Conservation (phyloP, 2,329 filamentous ascomycete genomes). For the Fusarium domesticum region DNA sequence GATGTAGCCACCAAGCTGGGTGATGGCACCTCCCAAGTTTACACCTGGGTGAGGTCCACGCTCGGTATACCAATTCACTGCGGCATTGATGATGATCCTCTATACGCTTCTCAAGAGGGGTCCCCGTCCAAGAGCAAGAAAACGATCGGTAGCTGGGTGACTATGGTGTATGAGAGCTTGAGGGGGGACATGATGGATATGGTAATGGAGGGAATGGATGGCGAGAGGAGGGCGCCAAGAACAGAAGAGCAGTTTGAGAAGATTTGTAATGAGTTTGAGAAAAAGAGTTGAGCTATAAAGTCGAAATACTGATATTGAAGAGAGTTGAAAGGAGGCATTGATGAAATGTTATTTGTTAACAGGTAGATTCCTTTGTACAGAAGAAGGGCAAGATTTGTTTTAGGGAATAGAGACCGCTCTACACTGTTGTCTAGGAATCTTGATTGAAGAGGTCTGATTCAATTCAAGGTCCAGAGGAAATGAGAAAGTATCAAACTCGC, state of each 20-base stretch:
- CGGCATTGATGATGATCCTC: conserved; percentile 32
- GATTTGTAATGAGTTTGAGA: conserved; percentile 19
- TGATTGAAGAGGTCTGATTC: too few relatives aligned
- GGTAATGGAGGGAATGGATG: conserved; percentile 27
- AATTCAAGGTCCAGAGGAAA: too few relatives aligned
- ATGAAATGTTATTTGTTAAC: too few relatives aligned
- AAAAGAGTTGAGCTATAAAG: conserved; percentile 4
- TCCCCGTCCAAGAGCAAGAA: conserved; percentile 26
- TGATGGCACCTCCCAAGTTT: conserved; percentile 30
- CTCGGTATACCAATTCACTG: conserved; percentile 31
- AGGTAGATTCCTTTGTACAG: too few relatives aligned
- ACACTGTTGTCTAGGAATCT: too few relatives aligned
- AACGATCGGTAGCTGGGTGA: conserved; percentile 35
- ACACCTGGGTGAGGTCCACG: conserved; percentile 30
- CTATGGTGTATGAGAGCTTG: conserved; percentile 33
- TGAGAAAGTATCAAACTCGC: too few relatives aligned
- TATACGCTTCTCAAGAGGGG: conserved; percentile 25
- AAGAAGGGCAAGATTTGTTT: too few relatives aligned
- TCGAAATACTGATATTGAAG: neutral
- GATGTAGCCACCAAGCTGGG: conserved; percentile 30
- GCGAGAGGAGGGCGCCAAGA: conserved; percentile 14
- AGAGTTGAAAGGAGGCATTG: neutral
- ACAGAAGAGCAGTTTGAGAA: conserved; percentile 22
- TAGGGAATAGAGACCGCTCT: too few relatives aligned
- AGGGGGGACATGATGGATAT: conserved; percentile 28